phyloP scores from a whole-genome alignment of 768 basidiomycete species.

The Trametes sanguinea region DNA sequence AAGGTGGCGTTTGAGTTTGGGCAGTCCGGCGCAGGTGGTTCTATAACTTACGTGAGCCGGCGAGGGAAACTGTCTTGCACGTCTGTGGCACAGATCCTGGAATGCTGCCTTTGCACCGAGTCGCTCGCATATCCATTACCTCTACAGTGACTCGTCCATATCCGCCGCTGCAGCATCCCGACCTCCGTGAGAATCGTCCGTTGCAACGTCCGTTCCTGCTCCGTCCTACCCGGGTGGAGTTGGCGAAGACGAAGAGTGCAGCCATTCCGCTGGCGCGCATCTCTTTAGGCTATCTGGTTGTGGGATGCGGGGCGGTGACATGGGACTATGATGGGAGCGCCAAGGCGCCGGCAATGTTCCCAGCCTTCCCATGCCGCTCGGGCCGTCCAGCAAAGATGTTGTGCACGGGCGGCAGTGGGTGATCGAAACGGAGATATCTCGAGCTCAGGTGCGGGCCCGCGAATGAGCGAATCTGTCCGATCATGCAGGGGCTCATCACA shows the following conservation, averaged over 20 bases:
- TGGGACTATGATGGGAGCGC: neutral
- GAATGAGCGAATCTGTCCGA: conserved; percentile 26
- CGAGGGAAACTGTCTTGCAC: conserved; percentile 16
- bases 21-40: conserved; percentile 4
- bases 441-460: conserved; percentile 17
- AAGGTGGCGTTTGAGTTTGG: conserved; percentile 28
- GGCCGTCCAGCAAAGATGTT: conserved; percentile 8
- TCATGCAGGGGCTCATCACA: conserved; percentile 18
- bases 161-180: neutral
- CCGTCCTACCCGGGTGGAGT: conserved; percentile 9
- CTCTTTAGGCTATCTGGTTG: conserved; percentile 23
- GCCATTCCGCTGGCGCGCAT: conserved; percentile 16
- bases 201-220: conserved; percentile 9
- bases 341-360: conserved; percentile 1
- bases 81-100: conserved; percentile 12
- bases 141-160: neutral
- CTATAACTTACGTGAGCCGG: conserved; percentile 19
- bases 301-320: neutral
- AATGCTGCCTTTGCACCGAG: neutral
- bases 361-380: conserved; percentile 9
- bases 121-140: too few species aligned
- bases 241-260: conserved; percentile 10
- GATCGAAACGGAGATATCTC: conserved; percentile 16
- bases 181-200: neutral
- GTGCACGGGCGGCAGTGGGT: neutral